These are phyloP conservation scores for Phytophthora europaea DNA, from an alignment of 352 stramenopile genomes.

Conservation along the genomic window DNA sequence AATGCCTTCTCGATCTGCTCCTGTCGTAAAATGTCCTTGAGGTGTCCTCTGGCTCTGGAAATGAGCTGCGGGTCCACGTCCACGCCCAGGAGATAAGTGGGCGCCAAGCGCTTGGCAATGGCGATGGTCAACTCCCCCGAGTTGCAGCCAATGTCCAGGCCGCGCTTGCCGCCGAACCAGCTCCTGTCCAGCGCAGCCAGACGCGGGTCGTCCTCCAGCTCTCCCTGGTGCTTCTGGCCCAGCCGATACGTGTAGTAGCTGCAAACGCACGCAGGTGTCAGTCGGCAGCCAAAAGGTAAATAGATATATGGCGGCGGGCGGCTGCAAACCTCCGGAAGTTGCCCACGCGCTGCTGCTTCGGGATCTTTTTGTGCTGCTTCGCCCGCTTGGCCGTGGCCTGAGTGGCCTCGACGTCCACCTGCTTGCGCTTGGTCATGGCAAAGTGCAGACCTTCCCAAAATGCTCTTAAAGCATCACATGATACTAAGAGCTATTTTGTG, in stretches of 20 bases:
- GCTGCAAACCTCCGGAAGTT: slow-evolving; percentile 76
- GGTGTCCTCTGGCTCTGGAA: slow-evolving; percentile 58
- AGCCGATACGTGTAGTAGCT: slow-evolving; percentile 87
- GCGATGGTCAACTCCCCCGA: slow-evolving; percentile 81
- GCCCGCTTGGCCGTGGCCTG: slow-evolving; percentile 11
- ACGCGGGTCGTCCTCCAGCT: slow-evolving; percentile 68
- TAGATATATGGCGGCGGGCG: not conserved
- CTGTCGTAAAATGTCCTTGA: slow-evolving; percentile 76
- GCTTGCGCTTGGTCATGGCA: slow-evolving; percentile 26
- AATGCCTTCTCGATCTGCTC: slow-evolving; percentile 68
- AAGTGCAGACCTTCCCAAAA: too few species aligned
- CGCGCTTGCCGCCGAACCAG: slow-evolving; percentile 77
- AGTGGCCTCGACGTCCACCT: slow-evolving; percentile 2
- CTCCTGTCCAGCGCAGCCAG: slow-evolving; percentile 63
- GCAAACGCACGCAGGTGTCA: slow-evolving; percentile 6
- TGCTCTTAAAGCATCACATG: too few species aligned
- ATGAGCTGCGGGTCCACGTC: slow-evolving; percentile 81
- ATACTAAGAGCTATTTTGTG: too few species aligned
- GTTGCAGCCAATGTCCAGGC: slow-evolving; percentile 86
- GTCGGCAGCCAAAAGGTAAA: not conserved
- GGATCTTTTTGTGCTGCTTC: slow-evolving; percentile 37
- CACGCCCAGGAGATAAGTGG: slow-evolving; percentile 71
- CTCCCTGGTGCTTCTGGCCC: slow-evolving; percentile 59
- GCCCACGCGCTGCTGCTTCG: slow-evolving; percentile 66
- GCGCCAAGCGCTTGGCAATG: slow-evolving; percentile 65